Evolutionary conservation across 108 stramenopile genomes (phyloP), one percentile per base, ranked within the genome.

Genomic region (Discostella pseudostelligera): DNA sequence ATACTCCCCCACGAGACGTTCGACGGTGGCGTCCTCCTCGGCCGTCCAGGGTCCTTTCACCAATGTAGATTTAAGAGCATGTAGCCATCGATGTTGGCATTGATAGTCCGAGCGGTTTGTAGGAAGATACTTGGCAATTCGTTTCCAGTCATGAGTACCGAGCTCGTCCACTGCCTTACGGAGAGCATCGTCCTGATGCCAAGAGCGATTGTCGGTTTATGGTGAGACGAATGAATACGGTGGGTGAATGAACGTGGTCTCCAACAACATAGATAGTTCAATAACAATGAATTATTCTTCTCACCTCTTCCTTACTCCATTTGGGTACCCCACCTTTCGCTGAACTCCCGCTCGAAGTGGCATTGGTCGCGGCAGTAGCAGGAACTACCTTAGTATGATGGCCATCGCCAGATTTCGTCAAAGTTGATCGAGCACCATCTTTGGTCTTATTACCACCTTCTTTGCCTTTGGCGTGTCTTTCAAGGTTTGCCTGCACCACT

Each of bases 141-240:
- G 74, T 36, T 72, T 84, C 94, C 94, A 96, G 60, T 90, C 87
- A 50, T 89, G 89, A 35, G 89, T 75, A 25, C 89, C 93, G 56
- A 83, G 54, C 13, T 62, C 48, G 3, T 65, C 60, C 5, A 93
- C 91, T 20, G 62, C 62, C 29, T 46, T 28, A 25, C 70, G 70
- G 4, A 71, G 70, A 19, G 51, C 32, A 35, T 71, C 62, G 44
- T 71, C 70, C 70, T 71, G 14, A 1, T n/a, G 24, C 32, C 4
- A 32, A 32, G 5, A 32, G 5, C 21, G 12, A 13, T 21, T 22
- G 28, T 13, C 12, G 10, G 17, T 22, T 35, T 19, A 10, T 36
- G 13, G 24, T 35, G 4, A 40, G 13, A 24, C 2, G 22, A 11
- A 39, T 28, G 22, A 47, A 37, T 19, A 22, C 40, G 37, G 16